Conservation (phyloP, 148 eudicot genomes). For the Chenopodium suecicum region DNA sequence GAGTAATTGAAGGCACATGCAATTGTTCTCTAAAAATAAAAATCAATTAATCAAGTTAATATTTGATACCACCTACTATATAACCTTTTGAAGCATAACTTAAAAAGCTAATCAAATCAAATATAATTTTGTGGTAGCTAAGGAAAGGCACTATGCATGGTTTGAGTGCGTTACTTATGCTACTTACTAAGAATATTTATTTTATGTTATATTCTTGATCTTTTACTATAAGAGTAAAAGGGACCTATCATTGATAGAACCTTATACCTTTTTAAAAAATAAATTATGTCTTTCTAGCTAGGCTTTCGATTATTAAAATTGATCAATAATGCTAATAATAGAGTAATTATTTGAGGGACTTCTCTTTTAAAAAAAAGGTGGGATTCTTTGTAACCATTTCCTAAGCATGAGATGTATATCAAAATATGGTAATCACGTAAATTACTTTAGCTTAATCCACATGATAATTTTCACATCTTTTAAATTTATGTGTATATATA, state of each 20-base stretch:
- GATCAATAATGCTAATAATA: too few species aligned
- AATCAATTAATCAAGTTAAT: too few species aligned
- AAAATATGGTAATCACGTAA: not conserved
- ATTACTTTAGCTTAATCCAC: not conserved
- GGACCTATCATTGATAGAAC: not conserved
- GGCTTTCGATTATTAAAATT: too few species aligned
- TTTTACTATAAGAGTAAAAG: too few species aligned
- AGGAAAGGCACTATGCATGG: not conserved
- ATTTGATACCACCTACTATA: not conserved
- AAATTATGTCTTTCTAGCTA: too few species aligned
- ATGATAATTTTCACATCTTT: too few species aligned
- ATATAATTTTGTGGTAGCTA: not conserved
- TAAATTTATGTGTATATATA: too few species aligned
- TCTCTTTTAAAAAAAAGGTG: too few species aligned
- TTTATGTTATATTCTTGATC: not conserved
- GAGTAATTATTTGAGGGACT: too few species aligned
- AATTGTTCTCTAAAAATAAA: not conserved
- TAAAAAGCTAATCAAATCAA: not conserved
- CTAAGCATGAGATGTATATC: not conserved
- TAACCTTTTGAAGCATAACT: not conserved
- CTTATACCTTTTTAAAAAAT: not conserved
- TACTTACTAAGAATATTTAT: not conserved
- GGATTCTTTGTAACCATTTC: not conserved
- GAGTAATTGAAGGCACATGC: not conserved
- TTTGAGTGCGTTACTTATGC: not conserved